These are phyloP conservation scores for Paraleonurus japonicus DNA, from an alignment of 257 asterid species.

Conservation along the genomic window DNA sequence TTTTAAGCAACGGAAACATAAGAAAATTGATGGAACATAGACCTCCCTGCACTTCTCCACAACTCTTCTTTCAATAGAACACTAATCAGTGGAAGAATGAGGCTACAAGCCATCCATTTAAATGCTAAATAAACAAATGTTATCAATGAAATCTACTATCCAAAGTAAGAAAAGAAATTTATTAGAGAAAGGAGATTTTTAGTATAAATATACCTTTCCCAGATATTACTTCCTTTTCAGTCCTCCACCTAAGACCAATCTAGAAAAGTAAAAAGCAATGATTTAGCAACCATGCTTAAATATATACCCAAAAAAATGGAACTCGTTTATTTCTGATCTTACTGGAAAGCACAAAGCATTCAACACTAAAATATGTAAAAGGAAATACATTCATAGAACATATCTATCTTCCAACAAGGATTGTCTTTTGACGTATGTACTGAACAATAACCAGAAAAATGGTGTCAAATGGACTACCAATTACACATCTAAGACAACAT, in stretches of 20 bases:
- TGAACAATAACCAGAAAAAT: not conserved
- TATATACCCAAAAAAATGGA: conserved; percentile 1
- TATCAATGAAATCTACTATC: not conserved
- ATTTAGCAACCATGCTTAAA: conserved; percentile 24
- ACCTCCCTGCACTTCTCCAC: conserved; percentile 5
- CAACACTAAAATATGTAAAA: conserved; percentile 6
- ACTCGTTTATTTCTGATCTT: not conserved
- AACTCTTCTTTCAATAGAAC: conserved; percentile 3
- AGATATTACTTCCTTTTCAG: conserved; percentile 92
- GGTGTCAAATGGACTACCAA: conserved; percentile 1
- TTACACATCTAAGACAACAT: conserved; percentile 5
- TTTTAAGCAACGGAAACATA: not conserved
- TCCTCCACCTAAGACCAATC: conserved; percentile 99
- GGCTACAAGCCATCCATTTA: conserved; percentile 18
- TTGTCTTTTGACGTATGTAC: not conserved
- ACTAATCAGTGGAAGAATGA: not conserved
- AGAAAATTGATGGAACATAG: not conserved
- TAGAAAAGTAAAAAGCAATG: conserved; percentile 24
- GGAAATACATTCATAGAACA: conserved; percentile 1
- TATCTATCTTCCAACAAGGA: conserved; percentile 16
- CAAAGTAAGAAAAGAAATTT: not conserved
- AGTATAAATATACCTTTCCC: conserved; percentile 74
- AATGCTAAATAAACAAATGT: conserved; percentile 4
- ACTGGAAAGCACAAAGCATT: conserved; percentile 11
- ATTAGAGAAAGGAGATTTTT: not conserved